Evolutionary conservation across 176 grass and related monocot genomes (phyloP), one percentile per base, ranked within the genome.

Genomic region (Elaeis guineensis): DNA sequence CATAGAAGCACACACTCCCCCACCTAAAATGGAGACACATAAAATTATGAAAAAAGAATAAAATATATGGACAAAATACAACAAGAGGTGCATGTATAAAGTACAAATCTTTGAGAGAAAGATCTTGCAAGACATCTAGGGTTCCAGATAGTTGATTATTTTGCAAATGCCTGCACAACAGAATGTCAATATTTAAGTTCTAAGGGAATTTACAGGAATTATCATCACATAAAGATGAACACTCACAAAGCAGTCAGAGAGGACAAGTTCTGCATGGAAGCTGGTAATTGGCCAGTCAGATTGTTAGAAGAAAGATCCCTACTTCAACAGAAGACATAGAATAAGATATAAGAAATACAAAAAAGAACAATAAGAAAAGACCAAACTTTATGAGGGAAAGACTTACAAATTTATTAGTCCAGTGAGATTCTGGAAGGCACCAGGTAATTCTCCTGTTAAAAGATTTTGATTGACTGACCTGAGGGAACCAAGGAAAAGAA

Each of bases 61-160:
- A 12, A 44, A 44, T 44, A 44, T 44, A 44, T 44, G 6, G 2
- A 44, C 35, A 44, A 44, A 12, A 14, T 44, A 12, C 44, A 83
- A 32, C 52, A 19, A 75, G 67, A 53, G 68, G 24, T 55, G 57
- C 24, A 55, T 68, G 16, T 24, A 77, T 69, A 58, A 75, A 61
- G 53, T 97, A 97, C 92, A 97, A 80, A 82, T 97, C 84, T 88
- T 82, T 77, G 55, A 97, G 76, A 49, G 92, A 73, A 44, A 97
- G 92, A 81, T 85, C 74, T 80, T 91, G 72, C 87, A 97, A 83
- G 23, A 89, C 78, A 73, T 82, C 60, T 35, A 97, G 92, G 20
- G 69, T 85, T 3, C 92, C 87, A 57, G 80, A 80, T 68, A 97
- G 67, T 25, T 65, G 66, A 78, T 97, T 91, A 63, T 91, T 70